These are phyloP conservation scores for Thinopyrum elongatum DNA, from an alignment of 176 grass and related monocot species.

Conservation along the genomic window DNA sequence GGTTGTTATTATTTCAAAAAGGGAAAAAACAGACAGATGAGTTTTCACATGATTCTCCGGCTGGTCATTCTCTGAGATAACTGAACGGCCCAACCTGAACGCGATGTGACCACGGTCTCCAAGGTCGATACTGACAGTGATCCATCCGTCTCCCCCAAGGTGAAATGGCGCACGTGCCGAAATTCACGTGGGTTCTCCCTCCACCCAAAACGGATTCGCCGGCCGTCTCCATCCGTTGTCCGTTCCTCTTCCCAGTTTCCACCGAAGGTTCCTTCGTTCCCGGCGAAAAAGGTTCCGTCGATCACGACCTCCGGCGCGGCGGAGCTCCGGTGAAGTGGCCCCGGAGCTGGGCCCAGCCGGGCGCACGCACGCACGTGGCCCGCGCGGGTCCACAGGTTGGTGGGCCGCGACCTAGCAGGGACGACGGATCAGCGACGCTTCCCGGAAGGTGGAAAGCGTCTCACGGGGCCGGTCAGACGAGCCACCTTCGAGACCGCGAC, in stretches of 20 bases:
- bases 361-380: not conserved
- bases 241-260: not conserved
- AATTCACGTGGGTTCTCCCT: not conserved
- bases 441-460: constrained; percentile 25
- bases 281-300: not conserved
- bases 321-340: not conserved
- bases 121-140: constrained; percentile 26
- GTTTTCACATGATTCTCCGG: not conserved
- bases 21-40: not conserved
- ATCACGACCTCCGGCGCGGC: not conserved
- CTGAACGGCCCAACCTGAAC: not conserved
- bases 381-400: not conserved
- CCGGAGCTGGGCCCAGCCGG: not conserved
- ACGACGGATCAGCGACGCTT: constrained; percentile 25
- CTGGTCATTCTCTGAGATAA: not conserved
- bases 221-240: not conserved
- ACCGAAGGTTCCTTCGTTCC: constrained; percentile 11
- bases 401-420: not conserved
- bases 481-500: constrained; percentile 10
- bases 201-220: not conserved
- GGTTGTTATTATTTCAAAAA: not conserved
- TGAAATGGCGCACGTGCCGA: constrained; percentile 14
- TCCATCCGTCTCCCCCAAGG: not conserved
- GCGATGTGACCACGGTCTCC: not conserved
- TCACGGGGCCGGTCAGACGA: not conserved